A percentile compares a stretch with the other conserved stretches of the same genome.
phyloP scores from a whole-genome alignment of 2,329 filamentous ascomycete genomes.

The Fusarium sp. region DNA sequence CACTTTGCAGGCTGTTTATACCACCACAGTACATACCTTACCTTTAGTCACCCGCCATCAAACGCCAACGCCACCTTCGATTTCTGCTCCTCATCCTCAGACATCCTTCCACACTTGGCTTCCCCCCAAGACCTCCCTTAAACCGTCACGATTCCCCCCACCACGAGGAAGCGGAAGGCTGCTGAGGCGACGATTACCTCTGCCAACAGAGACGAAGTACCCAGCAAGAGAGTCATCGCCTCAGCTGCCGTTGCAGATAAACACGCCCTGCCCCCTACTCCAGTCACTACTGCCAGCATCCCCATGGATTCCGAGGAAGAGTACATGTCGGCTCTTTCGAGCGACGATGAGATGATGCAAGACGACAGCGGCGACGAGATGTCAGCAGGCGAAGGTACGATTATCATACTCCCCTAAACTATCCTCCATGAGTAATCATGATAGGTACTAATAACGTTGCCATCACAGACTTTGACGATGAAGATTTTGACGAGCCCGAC shows the following conservation, averaged over 20 bases:
- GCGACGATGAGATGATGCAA: slow-evolving; percentile 77
- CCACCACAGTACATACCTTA: slow-evolving; percentile 4
- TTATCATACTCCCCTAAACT: slow-evolving; percentile 24
- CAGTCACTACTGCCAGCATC: slow-evolving; percentile 66
- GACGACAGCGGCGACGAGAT: slow-evolving; percentile 83
- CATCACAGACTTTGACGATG: slow-evolving; percentile 66
- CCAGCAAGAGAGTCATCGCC: slow-evolving; percentile 69
- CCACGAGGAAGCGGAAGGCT: slow-evolving; percentile 72
- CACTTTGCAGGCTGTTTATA: not conserved
- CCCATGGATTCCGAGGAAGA: slow-evolving; percentile 97
- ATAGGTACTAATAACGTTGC: slow-evolving; percentile 31
- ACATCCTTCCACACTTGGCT: slow-evolving; percentile 26
- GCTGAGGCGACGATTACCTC: slow-evolving; percentile 73
- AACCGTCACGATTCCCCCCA: slow-evolving; percentile 70
- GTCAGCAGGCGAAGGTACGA: slow-evolving; percentile 64
- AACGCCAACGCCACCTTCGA: slow-evolving; percentile 41
- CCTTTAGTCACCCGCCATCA: slow-evolving; percentile 41
- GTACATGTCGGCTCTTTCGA: slow-evolving; percentile 87
- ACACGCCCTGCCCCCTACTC: slow-evolving; percentile 67
- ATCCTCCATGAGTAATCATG: slow-evolving; percentile 17
- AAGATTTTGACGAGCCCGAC: slow-evolving; percentile 70
- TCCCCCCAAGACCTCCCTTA: slow-evolving; percentile 29
- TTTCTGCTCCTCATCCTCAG: slow-evolving; percentile 34
- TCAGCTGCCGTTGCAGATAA: slow-evolving; percentile 60
- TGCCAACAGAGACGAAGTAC: slow-evolving; percentile 57